Base-by-base conservation (phyloP, 2,329 filamentous ascomycete genomes). In the Neonectria sp. region DNA sequence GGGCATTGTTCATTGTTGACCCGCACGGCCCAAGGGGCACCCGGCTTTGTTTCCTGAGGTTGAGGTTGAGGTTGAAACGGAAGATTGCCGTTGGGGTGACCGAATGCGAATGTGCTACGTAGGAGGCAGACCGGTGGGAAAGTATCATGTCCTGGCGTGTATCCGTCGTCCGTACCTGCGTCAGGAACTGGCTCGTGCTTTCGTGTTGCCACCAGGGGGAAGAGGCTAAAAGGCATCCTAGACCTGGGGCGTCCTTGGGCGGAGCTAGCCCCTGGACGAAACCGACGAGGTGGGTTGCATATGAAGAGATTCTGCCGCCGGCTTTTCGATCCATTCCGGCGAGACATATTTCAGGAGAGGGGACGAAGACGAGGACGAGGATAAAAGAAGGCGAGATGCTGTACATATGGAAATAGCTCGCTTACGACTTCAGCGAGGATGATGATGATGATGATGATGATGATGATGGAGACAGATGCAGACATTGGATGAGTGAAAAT, bases 131-230 rank as follows among this genome's bases (percentile, higher is more conserved):
- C 37, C 27, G 27, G 53, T 52, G 40, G 35, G 40, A 40, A 40
- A 33, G n/a, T 43, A 29, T 31, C 33, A 57, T 67, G 61, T 59
- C 37, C 52, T 71, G 63, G 48, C 51, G 61, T 62, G 65, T 40
- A 17, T 60, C 33, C 62, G 58, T 48, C 61, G 65, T 62, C 62
- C 49, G 73, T 75, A 73, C 73, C 73, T 75, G 73, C 73, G 70
- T 75, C 63, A 57, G 58, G 71, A 57, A 62, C 55, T 74, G 73
- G 73, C 70, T 74, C 67, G 73, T 74, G 73, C 73, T 73, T 75
- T 74, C 70, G 73, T 75, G 70, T 73, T 71, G 59, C 55, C 58
- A 52, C 65, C 69, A 75, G 70, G 73, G 73, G 67, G 55, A 51
- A 56, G 65, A 55, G 46, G 59, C 68, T 59, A 65, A 55, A 40